Conservation (phyloP, 148 eudicot genomes). For the Nepenthes mirabilis region DNA sequence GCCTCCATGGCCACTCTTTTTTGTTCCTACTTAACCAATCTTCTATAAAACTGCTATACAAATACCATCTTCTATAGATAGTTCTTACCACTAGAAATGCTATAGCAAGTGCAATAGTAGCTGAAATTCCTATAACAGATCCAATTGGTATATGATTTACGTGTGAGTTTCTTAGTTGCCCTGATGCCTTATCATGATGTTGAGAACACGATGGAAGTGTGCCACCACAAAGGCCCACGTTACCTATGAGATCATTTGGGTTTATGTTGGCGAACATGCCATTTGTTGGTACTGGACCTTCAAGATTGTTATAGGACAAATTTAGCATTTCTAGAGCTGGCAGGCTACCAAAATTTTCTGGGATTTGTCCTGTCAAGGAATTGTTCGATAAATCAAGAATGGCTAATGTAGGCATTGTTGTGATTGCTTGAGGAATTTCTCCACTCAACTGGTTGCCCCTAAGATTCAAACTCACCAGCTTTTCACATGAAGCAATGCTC, state of each 20-base stretch:
- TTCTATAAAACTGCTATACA: conserved; percentile 43
- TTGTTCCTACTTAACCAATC: conserved; percentile 38
- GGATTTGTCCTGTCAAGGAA: conserved; percentile 57
- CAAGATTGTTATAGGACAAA: conserved; percentile 64
- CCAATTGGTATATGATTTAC: conserved; percentile 39
- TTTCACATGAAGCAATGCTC: conserved; percentile 74
- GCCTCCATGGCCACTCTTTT: conserved; percentile 84
- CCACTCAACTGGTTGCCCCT: conserved; percentile 49
- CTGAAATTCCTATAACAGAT: conserved; percentile 42
- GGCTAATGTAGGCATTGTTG: conserved; percentile 62
- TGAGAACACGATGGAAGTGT: conserved; percentile 57
- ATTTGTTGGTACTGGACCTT: conserved; percentile 59
- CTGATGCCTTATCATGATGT: conserved; percentile 11
- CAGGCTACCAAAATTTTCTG: conserved; percentile 59
- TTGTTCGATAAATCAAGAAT: conserved; percentile 76
- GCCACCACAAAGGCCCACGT: conserved; percentile 67
- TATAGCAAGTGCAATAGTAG: conserved; percentile 26
- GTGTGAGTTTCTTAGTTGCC: conserved; percentile 15
- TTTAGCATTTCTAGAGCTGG: conserved; percentile 72
- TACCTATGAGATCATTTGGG: conserved; percentile 69
- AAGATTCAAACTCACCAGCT: conserved; percentile 53
- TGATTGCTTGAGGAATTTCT: conserved; percentile 41
- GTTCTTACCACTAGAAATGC: conserved; percentile 23
- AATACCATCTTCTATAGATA: conserved; percentile 51
- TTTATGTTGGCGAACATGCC: conserved; percentile 60